phyloP scores from a whole-genome alignment of 1,139 yeast species.

The Debaryomyces sp. region DNA sequence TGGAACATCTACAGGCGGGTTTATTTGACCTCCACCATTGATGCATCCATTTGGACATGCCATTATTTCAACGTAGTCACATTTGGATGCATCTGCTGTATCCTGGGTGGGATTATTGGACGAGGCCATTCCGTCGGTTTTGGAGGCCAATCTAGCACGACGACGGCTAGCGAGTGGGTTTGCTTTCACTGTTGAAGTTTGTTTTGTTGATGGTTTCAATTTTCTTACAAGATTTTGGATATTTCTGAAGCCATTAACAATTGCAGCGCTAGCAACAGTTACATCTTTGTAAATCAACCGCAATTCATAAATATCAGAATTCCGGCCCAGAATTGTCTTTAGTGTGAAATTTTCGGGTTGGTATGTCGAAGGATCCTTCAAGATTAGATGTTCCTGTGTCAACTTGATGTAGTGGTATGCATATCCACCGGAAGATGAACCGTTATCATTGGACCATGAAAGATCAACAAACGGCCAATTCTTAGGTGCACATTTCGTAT shows the following conservation, averaged over 20 bases:
- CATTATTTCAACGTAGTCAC: constrained; percentile 92
- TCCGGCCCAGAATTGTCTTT: constrained; percentile 58
- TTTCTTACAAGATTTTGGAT: constrained; percentile 91
- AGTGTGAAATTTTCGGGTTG: constrained; percentile 26
- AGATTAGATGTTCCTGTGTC: constrained; percentile 32
- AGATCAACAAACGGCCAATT: constrained; percentile 59
- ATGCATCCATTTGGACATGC: constrained; percentile 98
- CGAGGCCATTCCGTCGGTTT: constrained; percentile 21
- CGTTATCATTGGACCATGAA: constrained; percentile 75
- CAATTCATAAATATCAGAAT: constrained; percentile 74
- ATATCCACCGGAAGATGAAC: constrained; percentile 92
- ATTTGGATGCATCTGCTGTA: constrained; percentile 61
- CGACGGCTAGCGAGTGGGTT: constrained; percentile 49
- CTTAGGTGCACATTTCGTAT: constrained; percentile 46
- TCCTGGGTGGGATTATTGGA: constrained; percentile 33
- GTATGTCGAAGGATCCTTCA: constrained; percentile 22
- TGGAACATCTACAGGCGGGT: constrained; percentile 39
- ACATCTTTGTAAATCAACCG: constrained; percentile 42
- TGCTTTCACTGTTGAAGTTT: constrained; percentile 19
- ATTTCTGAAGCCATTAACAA: constrained; percentile 89
- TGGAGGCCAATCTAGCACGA: constrained; percentile 34
- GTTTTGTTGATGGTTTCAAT: constrained; percentile 50
- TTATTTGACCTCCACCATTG: constrained; percentile 94
- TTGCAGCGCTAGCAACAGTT: constrained; percentile 66
- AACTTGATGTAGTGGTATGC: constrained; percentile 60